Conservation (phyloP, 306 rosid species). For the Acacia confusa region DNA sequence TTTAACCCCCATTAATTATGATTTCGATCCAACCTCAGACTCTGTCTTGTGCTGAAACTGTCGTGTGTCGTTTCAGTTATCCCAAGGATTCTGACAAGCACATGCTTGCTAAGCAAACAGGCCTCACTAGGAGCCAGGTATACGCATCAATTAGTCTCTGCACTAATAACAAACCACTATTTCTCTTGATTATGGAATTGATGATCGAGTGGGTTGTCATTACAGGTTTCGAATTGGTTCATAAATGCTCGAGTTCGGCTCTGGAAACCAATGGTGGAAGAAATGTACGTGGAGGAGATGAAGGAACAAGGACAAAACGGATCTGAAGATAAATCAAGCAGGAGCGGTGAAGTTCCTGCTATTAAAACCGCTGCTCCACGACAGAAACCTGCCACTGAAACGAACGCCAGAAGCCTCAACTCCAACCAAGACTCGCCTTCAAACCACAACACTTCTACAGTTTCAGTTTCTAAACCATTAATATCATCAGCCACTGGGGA, state of each 20-base stretch:
- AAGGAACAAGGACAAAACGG: conserved; percentile 75
- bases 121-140: conserved; percentile 98
- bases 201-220: not conserved
- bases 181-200: not conserved
- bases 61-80: conserved; percentile 52
- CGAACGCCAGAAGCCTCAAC: conserved; percentile 48
- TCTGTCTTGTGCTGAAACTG: conserved; percentile 2
- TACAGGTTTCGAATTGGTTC: conserved; percentile 96
- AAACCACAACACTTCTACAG: conserved; percentile 37
- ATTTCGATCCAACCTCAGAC: not conserved
- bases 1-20: too few species aligned
- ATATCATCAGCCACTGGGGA: conserved; percentile 47
- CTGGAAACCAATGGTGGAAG: conserved; percentile 99
- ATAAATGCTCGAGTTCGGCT: conserved; percentile 95
- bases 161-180: not conserved
- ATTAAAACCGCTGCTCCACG: conserved; percentile 45
- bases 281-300: conserved; percentile 84
- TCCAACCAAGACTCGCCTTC: conserved; percentile 51
- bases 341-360: conserved; percentile 54
- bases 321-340: conserved; percentile 60
- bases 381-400: conserved; percentile 38
- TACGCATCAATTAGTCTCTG: not conserved
- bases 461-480: conserved; percentile 52
- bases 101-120: conserved; percentile 95
- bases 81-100: conserved; percentile 97